Conservation (phyloP, 2,329 filamentous ascomycete genomes). For the Aspergillus nomiae region DNA sequence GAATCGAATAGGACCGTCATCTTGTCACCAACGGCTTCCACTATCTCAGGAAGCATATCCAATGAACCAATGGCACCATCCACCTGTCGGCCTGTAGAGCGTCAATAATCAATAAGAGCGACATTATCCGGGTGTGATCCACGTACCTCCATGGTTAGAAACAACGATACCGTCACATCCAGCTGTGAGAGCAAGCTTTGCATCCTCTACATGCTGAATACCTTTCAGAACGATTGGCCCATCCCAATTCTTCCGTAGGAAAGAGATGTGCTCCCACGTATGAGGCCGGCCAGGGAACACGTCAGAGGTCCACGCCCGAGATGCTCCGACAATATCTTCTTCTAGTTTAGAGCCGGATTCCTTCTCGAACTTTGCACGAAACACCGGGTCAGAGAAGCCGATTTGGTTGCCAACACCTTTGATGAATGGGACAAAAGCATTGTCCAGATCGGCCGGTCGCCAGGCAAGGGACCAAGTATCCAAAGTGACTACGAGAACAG, state of each 20-base stretch:
- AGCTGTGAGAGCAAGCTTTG: slow-evolving; percentile 45
- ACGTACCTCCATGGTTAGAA: slow-evolving; percentile 54
- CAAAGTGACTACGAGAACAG: slow-evolving; percentile 69
- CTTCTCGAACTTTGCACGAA: slow-evolving; percentile 58
- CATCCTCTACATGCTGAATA: slow-evolving; percentile 55
- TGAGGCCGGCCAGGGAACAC: slow-evolving; percentile 57
- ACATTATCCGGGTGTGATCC: background rate
- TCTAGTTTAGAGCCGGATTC: slow-evolving; percentile 49
- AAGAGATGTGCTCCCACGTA: slow-evolving; percentile 63
- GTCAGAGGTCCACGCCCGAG: slow-evolving; percentile 54
- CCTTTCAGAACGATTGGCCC: slow-evolving; percentile 67
- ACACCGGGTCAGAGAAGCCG: slow-evolving; percentile 69
- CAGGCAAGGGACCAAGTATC: slow-evolving; percentile 71
- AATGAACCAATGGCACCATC: slow-evolving; percentile 55
- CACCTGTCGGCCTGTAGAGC: slow-evolving; percentile 44
- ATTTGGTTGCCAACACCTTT: slow-evolving; percentile 61
- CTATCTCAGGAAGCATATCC: slow-evolving; percentile 61
- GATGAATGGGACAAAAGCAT: slow-evolving; percentile 57
- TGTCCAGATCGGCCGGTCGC: slow-evolving; percentile 67
- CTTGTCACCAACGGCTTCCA: slow-evolving; percentile 58
- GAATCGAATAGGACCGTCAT: slow-evolving; percentile 55
- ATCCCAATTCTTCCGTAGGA: slow-evolving; percentile 62
- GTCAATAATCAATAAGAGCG: background rate
- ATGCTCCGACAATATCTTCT: slow-evolving; percentile 54
- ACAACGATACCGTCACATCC: slow-evolving; percentile 55